Percentiles rank a stretch among this genome's conserved stretches.
Conservation (phyloP, 352 stramenopile species). For the Phytophthora constricta region DNA sequence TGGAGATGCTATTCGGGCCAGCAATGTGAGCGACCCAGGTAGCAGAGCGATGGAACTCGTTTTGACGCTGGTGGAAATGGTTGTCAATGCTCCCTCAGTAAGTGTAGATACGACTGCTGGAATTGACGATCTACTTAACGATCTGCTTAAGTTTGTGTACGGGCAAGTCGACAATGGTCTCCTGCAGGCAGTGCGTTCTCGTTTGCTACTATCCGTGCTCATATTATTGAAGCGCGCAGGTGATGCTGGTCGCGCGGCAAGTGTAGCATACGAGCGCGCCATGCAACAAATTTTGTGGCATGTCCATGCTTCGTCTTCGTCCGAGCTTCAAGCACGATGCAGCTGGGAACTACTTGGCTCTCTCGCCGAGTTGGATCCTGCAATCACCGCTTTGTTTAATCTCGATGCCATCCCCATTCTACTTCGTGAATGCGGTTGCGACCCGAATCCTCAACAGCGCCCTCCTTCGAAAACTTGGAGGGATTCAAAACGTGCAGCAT, state of each 20-base stretch:
- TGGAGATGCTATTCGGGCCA: conserved; percentile 4
- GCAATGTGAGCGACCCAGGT: background rate
- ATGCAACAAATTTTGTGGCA: conserved; percentile 64
- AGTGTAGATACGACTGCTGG: conserved; percentile 32
- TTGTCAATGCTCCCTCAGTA: conserved; percentile 32
- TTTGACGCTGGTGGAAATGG: conserved; percentile 40
- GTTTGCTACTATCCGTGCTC: conserved; percentile 58
- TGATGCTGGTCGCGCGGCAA: conserved; percentile 53
- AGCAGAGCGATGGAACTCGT: conserved; percentile 30
- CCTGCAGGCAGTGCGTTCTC: conserved; percentile 40
- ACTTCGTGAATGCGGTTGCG: conserved; percentile 52
- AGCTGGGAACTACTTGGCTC: conserved; percentile 67
- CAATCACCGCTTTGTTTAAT: conserved; percentile 69
- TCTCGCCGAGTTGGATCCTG: conserved; percentile 59
- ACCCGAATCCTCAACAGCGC: conserved; percentile 2
- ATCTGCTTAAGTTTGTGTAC: conserved; percentile 54
- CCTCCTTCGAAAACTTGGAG: conserved; percentile 21
- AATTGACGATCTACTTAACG: conserved; percentile 45
- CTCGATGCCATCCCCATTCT: conserved; percentile 64
- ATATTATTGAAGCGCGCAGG: conserved; percentile 64
- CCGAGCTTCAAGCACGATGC: conserved; percentile 44
- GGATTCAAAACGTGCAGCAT: conserved; percentile 9
- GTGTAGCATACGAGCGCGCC: conserved; percentile 57
- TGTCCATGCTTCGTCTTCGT: conserved; percentile 28
- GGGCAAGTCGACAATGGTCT: conserved; percentile 43